Evolutionary conservation across 495 filamentous ascomycete species (phyloP).

Genomic region (Letharia columbiana): DNA sequence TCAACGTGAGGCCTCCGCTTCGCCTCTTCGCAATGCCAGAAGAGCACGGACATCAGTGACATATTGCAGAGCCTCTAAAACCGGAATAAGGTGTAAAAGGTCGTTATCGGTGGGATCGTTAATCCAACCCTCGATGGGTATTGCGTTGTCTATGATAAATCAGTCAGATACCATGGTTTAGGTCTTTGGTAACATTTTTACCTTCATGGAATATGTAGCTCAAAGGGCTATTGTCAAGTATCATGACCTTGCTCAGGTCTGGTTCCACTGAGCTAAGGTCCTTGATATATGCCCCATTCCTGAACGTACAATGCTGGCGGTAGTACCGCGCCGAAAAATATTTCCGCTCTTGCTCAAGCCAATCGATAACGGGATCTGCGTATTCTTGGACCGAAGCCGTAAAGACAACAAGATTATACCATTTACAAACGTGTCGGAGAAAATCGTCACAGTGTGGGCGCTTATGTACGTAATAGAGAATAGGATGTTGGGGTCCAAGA

Average conservation of each 20-base stretch:
- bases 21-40: conserved; percentile 77
- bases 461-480: conserved; percentile 98
- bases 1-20: conserved; percentile 43
- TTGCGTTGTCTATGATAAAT: conserved; percentile 67
- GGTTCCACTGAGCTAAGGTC: conserved; percentile 93
- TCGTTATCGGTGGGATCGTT: conserved; percentile 86
- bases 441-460: conserved; percentile 96
- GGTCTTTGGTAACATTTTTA: conserved; percentile 35
- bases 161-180: conserved; percentile 33
- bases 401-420: conserved; percentile 97
- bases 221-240: conserved; percentile 94
- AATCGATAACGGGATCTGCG: conserved; percentile 97
- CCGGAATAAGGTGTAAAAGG: conserved; percentile 82
- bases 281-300: conserved; percentile 95
- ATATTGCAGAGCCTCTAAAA: conserved; percentile 91
- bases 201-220: conserved; percentile 99
- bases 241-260: conserved; percentile 94
- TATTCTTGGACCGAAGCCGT: conserved; percentile 98
- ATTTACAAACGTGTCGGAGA: conserved; percentile 85
- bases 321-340: conserved; percentile 91
- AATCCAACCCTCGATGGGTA: conserved; percentile 90
- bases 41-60: conserved; percentile 89
- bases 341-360: conserved; percentile 92
- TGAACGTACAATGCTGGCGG: conserved; percentile 89
- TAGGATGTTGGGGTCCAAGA: conserved; percentile 82